These are phyloP conservation scores for Alternaria infectoria DNA, from an alignment of 2,329 filamentous ascomycete genomes.

Conservation along the genomic window DNA sequence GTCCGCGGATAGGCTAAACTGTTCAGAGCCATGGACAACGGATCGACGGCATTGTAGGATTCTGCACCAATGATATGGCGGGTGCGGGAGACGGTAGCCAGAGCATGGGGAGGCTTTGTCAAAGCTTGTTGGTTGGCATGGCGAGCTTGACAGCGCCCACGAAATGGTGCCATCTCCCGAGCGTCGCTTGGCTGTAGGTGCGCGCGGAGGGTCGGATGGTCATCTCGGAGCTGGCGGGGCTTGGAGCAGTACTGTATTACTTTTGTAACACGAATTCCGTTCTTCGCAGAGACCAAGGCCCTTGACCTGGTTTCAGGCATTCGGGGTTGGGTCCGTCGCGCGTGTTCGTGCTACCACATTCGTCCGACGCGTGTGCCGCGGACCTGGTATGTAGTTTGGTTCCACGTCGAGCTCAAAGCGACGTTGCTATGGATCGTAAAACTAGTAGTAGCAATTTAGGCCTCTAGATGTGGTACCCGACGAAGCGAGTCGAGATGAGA, in stretches of 20 bases:
- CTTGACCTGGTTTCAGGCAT: conserved; percentile 1
- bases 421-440: neutral
- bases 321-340: neutral
- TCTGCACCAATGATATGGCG: neutral
- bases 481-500: neutral
- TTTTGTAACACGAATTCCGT: neutral
- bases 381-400: neutral
- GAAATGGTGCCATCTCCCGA: neutral
- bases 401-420: neutral
- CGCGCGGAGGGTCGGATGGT: conserved; percentile 10
- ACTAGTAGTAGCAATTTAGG: neutral
- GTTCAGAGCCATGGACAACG: neutral
- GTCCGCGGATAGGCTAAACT: neutral
- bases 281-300: neutral
- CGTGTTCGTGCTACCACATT: neutral
- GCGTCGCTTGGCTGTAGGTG: neutral
- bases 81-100: neutral
- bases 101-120: neutral
- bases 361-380: neutral
- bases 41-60: neutral
- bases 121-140: neutral
- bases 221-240: neutral
- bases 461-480: neutral
- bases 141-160: neutral
- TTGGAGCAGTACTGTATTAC: neutral